phyloP scores from a whole-genome alignment of 73 alveolate species.

The Halteria grandinella region DNA sequence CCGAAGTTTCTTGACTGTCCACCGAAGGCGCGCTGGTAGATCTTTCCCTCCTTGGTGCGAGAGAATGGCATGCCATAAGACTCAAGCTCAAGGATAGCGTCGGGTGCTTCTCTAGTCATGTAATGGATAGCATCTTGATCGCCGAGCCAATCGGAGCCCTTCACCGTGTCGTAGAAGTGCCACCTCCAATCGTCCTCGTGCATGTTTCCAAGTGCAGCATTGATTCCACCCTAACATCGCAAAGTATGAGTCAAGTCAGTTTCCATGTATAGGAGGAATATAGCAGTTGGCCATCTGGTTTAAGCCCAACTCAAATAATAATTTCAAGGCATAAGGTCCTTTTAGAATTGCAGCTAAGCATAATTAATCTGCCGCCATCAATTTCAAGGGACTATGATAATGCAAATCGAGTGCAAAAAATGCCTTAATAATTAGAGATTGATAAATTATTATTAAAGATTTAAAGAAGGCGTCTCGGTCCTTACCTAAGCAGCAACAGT shows the following conservation, averaged over 20 bases:
- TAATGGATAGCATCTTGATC: constrained; percentile 96
- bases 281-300: no score
- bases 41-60: constrained; percentile 95
- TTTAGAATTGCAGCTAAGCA: no score
- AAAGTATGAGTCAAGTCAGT: no score
- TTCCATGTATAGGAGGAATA: no score
- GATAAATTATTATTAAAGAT: constrained; percentile 28
- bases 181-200: constrained; percentile 97
- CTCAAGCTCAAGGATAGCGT: constrained; percentile 91
- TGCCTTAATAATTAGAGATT: no score
- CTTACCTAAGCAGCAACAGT: constrained; percentile 92
- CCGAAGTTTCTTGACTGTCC: constrained; percentile 93
- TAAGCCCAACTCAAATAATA: no score
- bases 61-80: constrained; percentile 95
- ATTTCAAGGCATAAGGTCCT: no score
- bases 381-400: no score
- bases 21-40: constrained; percentile 96
- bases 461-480: neutral
- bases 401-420: no score
- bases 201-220: constrained; percentile 97
- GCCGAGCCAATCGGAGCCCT: constrained; percentile 91
- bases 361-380: no score
- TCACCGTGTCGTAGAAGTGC: constrained; percentile 96
- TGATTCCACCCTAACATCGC: constrained; percentile 81
- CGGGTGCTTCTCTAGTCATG: constrained; percentile 95